Base-by-base conservation (phyloP, 2,329 filamentous ascomycete species). In the Alternaria sp. region DNA sequence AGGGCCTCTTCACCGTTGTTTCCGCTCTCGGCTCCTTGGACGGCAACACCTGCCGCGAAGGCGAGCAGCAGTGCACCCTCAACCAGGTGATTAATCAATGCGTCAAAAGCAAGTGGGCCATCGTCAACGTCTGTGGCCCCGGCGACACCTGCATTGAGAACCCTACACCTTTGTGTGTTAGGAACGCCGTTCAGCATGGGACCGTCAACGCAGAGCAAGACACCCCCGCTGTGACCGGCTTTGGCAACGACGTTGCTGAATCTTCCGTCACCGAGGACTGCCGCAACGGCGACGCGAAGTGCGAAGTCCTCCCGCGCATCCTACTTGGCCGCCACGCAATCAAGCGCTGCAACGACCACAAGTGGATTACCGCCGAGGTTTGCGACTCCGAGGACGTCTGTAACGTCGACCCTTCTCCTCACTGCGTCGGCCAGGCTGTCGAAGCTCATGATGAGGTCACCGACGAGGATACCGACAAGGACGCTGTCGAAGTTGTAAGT, bases 301-400 rank as follows among this genome's bases (percentile, higher is more conserved):
- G 44, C 31, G 5, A 33, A 4, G 23, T 48, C 31, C 29, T 48
- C 13, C 21, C 44, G 0, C 31, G 24, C 21, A 48, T 48, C 21
- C 31, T 48, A 3, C 44, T 48, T 33, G 31, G 44, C 31, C 44
- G 29, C 21, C 31, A 48, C 21, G 31, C 44, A 3, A 13, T 36
- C 31, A 48, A 48, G 29, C 44, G 31, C 21, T 48, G 44, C 31
- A 36, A 34, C 31, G 23, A 36, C 21, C 29, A 36, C 44, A 34
- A 48, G 13, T 48, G 44, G 44, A 23, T 48, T 6, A 24, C 2
- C 29, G 0, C 1, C 13, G 5, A 24, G 5, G 10, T 48, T 29
- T 48, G 44, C 13, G 34, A 24, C 31, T 8, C 1, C 29, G 44
- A n/a, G 13, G 29, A 7, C 5, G 14, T 34, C 21, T 48, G 29